A percentile compares a stretch with the other conserved stretches of the same genome.
Evolutionary conservation across 2,329 filamentous ascomycete species (phyloP).

Genomic region (Teratosphaeria zuluensis): DNA sequence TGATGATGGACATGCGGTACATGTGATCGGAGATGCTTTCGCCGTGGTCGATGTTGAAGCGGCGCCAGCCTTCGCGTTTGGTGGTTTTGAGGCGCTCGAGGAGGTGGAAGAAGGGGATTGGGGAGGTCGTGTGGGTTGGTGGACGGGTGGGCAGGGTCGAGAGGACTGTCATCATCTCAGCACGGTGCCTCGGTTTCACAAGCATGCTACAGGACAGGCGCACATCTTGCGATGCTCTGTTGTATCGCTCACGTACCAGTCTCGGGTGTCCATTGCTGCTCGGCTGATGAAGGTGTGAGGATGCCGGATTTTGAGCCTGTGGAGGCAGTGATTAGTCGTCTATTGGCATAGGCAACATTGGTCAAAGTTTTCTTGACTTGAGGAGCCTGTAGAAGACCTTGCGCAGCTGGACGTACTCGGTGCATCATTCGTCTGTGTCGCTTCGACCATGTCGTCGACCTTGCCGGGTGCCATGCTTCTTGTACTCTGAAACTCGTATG

Average conservation of each 20-base stretch:
- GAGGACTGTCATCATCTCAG: slow-evolving; percentile 43
- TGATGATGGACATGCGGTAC: slow-evolving; percentile 98
- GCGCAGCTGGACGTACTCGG: slow-evolving; percentile 19
- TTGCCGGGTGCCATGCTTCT: slow-evolving; percentile 4
- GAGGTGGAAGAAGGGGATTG: slow-evolving; percentile 87
- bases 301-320: slow-evolving; percentile 27
- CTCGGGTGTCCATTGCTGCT: slow-evolving; percentile 34
- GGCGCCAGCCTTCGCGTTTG: slow-evolving; percentile 89
- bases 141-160: slow-evolving; percentile 51
- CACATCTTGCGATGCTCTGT: slow-evolving; percentile 9
- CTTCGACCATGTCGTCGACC: neutral
- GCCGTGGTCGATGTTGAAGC: slow-evolving; percentile 66
- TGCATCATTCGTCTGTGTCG: slow-evolving; percentile 30
- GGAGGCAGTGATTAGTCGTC: neutral
- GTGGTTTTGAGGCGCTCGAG: slow-evolving; percentile 92
- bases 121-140: slow-evolving; percentile 56
- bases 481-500: neutral
- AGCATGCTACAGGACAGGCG: slow-evolving; percentile 5
- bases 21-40: slow-evolving; percentile 98
- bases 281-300: slow-evolving; percentile 15
- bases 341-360: neutral
- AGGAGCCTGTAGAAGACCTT: slow-evolving; percentile 1
- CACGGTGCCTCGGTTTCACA: neutral
- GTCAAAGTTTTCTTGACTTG: neutral
- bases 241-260: slow-evolving; percentile 31